Base-by-base conservation (phyloP, 305 asterid species). In the Ilex paraguariensis region DNA sequence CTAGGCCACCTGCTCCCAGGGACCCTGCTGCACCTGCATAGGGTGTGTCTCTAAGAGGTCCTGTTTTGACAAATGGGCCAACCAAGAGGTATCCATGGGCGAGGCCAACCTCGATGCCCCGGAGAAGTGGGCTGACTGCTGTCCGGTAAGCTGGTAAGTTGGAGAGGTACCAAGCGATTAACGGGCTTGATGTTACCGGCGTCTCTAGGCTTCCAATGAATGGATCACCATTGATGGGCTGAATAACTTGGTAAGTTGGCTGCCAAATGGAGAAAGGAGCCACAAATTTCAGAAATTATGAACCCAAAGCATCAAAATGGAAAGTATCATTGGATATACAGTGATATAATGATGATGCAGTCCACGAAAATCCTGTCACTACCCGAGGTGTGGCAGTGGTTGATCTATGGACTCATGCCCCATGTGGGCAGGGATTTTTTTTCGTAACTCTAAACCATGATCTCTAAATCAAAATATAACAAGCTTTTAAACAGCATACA, bases 81-180 rank as follows among this genome's bases (percentile, higher is more conserved):
- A 92, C 98, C 0, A 92, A 79, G 77, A 92, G 83, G 77, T 74
- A 84, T 0, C 99, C 99, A 17, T 93, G 99, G 65, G 99, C 97
- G 21, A 93, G 79, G 1, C 99, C 99, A 2, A 90, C 95, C 73
- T 93, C 99, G 0, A 93, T 75, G 5, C 99, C 99, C 0, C 99
- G 82, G 67, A 93, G 95, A 48, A 93, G 91, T 17, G 99, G 99
- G 84, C 56, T 90, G 52, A 93, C 99, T 0, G 99, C 97, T 0
- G 99, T 93, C 72, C 97, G 65, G 79, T 93, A 93, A 42, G 83
- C 99, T 0, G 99, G 97, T 44, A 93, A 86, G 79, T 93, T 93
- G 73, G 99, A 93, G 10, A 93, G 82, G 87, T 78, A 93, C 99
- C 97, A 93, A 0, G 97, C 99, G n/a, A 93, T 81, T 70, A 93